phyloP scores from a whole-genome alignment of 208 protist species.

The Acanthamoeba royreba region DNA sequence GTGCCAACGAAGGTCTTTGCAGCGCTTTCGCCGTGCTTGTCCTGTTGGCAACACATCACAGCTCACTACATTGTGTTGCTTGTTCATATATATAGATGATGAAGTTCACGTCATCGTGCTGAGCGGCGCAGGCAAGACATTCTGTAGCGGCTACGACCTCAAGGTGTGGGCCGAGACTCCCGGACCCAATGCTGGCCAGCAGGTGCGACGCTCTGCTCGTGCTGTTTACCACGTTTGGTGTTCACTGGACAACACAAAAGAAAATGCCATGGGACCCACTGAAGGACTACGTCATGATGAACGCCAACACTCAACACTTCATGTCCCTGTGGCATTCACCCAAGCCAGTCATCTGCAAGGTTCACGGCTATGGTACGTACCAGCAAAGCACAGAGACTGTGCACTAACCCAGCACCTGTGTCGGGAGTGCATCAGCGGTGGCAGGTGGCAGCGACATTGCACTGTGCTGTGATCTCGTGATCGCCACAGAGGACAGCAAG shows the following conservation, averaged over 20 bases:
- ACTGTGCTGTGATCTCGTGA: slow-evolving; percentile 5
- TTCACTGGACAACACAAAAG: neutral
- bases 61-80: neutral
- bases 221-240: neutral
- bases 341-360: slow-evolving; percentile 18
- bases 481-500: neutral
- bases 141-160: slow-evolving; percentile 23
- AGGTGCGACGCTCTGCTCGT: neutral
- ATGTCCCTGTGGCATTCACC: neutral
- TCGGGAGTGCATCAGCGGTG: neutral
- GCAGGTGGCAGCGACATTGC: slow-evolving; percentile 29
- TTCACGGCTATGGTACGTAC: neutral
- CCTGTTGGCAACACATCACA: neutral
- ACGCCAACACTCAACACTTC: neutral
- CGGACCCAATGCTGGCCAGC: neutral
- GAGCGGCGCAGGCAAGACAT: neutral
- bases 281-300: slow-evolving; percentile 11
- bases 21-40: neutral
- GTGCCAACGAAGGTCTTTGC: neutral
- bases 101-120: neutral
- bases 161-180: neutral
- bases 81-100: neutral
- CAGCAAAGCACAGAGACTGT: neutral
- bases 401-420: neutral
- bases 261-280: slow-evolving; percentile 31